Percentiles rank a stretch among this genome's conserved stretches.
These are phyloP conservation scores for Phytophthora citrophthora DNA, from an alignment of 352 stramenopile species.

Conservation along the genomic window DNA sequence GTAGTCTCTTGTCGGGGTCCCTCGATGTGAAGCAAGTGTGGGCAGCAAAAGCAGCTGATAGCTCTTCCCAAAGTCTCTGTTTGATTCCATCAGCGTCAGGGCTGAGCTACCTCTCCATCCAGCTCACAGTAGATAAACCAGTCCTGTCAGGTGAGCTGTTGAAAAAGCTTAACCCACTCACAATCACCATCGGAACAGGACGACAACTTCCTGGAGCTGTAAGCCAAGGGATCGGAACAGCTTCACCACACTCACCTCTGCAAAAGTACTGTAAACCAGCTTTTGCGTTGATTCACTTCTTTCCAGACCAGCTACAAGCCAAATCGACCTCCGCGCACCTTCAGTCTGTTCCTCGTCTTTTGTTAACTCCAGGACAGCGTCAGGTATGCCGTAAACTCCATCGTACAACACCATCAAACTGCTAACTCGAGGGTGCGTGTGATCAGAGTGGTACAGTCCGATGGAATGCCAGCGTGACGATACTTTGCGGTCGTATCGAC, in stretches of 20 bases:
- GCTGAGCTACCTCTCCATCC: constrained; percentile 57
- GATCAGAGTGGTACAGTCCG: constrained; percentile 31
- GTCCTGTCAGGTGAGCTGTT: constrained; percentile 47
- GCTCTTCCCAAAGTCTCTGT: constrained; percentile 35
- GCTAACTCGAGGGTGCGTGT: neutral
- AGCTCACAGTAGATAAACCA: constrained; percentile 54
- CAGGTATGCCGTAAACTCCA: constrained; percentile 38
- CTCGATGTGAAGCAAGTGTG: constrained; percentile 61
- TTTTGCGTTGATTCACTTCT: constrained; percentile 65
- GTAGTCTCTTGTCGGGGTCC: constrained; percentile 46
- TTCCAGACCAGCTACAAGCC: constrained; percentile 38
- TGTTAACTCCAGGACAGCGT: constrained; percentile 40
- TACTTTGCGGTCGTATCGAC: constrained; percentile 57
- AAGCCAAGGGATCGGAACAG: constrained; percentile 17
- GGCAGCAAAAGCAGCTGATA: constrained; percentile 3
- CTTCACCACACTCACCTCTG: constrained; percentile 49
- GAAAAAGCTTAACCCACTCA: constrained; percentile 72
- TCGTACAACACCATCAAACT: neutral
- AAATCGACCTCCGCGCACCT: neutral
- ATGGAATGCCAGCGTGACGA: constrained; percentile 62
- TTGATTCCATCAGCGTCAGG: constrained; percentile 31
- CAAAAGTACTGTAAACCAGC: constrained; percentile 55
- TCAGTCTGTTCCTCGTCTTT: constrained; percentile 30
- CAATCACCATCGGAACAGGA: constrained; percentile 51
- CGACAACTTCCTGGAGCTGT: constrained; percentile 59